phyloP scores from a whole-genome alignment of 2,329 filamentous ascomycete genomes.

The Daldinia sp. region DNA sequence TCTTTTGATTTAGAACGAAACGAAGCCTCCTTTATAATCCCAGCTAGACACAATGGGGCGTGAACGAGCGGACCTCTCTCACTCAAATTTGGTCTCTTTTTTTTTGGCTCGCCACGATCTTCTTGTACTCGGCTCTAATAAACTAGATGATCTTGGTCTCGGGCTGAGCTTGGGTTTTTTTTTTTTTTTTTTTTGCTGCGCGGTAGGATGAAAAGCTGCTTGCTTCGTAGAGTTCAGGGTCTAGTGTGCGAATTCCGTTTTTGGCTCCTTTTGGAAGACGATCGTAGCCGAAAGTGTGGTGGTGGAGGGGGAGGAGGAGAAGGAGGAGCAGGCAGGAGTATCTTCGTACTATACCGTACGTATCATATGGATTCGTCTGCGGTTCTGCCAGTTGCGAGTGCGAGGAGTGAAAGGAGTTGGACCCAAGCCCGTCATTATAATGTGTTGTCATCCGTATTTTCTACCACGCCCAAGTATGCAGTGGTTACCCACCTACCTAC shows the following conservation, averaged over 20 bases:
- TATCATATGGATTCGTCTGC: background rate
- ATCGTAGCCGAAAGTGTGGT: background rate
- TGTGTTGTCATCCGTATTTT: background rate
- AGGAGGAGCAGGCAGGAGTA: no score
- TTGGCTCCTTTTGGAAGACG: background rate
- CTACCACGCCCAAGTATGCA: background rate
- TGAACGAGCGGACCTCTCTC: background rate
- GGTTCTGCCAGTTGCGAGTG: background rate
- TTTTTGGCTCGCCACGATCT: constrained; percentile 4
- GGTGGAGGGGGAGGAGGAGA: no score
- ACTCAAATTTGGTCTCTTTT: background rate
- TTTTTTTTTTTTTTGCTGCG: background rate
- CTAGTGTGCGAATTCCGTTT: constrained; percentile 5
- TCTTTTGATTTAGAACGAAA: constrained; percentile 26
- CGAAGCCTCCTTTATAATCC: no score
- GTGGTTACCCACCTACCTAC: no score
- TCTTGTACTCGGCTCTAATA: constrained; percentile 16
- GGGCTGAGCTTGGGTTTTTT: constrained; percentile 9
- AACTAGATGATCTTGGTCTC: constrained; percentile 26
- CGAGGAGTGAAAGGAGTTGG: background rate
- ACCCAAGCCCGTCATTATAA: background rate
- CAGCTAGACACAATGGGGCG: no score
- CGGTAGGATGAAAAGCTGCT: constrained; percentile 5
- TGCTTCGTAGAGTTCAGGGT: background rate
- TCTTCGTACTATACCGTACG: background rate